phyloP scores from a whole-genome alignment of 2,329 filamentous ascomycete species.

The Neophaeococcomyces mojaviensis region DNA sequence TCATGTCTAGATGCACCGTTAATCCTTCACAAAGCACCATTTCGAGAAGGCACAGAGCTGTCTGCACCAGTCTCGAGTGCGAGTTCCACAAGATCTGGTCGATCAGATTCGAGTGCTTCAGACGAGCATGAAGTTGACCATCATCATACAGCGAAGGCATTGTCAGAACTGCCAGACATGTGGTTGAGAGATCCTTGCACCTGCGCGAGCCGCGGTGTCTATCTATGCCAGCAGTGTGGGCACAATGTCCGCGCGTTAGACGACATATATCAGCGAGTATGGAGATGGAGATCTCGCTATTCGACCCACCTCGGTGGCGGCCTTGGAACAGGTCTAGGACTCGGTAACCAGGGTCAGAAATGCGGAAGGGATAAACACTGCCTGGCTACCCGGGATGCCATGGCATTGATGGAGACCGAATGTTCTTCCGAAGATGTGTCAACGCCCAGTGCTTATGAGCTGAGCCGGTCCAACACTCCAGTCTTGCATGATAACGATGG shows the following conservation, averaged over 20 bases:
- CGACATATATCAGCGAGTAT: conserved; percentile 58
- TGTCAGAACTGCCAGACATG: conserved; percentile 22
- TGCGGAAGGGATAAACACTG: conserved; percentile 75
- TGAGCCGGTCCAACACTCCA: conserved; percentile 12
- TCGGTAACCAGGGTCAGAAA: conserved; percentile 78
- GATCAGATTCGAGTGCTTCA: conserved; percentile 16
- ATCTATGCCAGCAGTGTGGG: conserved; percentile 81
- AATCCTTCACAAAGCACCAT: conserved; percentile 35
- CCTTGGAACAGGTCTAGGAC: conserved; percentile 77
- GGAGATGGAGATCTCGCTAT: conserved; percentile 85
- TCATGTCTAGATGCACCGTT: conserved; percentile 68
- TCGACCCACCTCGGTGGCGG: conserved; percentile 68
- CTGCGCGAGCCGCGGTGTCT: conserved; percentile 54
- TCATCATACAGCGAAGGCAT: not conserved
- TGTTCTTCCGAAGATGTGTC: conserved; percentile 48
- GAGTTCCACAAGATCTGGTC: conserved; percentile 18
- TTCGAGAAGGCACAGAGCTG: conserved; percentile 10
- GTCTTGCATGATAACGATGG: conserved; percentile 9
- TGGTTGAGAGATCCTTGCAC: conserved; percentile 52
- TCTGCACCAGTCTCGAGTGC: conserved; percentile 14
- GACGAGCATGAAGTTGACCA: not conserved
- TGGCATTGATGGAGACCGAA: conserved; percentile 59
- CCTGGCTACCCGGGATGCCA: conserved; percentile 69
- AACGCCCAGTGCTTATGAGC: conserved; percentile 6
- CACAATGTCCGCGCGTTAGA: conserved; percentile 55